These are phyloP conservation scores for Chloropicon primus DNA, from an alignment of 139 green algal genomes.

Conservation along the genomic window DNA sequence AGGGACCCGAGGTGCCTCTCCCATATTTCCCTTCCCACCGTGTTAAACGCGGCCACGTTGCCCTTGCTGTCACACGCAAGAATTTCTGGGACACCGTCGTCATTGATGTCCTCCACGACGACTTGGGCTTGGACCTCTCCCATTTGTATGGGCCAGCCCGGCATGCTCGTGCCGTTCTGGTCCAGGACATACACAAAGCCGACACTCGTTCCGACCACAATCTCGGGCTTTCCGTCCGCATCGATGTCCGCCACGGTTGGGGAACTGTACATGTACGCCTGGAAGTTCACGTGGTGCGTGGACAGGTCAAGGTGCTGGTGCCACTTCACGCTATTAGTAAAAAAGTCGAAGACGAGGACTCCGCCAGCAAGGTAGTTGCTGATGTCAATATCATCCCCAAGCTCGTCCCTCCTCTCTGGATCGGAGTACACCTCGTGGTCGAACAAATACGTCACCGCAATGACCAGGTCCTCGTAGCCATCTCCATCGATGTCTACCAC, in stretches of 20 bases:
- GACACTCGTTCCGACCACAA: conserved; percentile 81
- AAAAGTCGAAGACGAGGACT: conserved; percentile 75
- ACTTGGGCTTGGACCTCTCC: conserved; percentile 82
- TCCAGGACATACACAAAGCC: conserved; percentile 93
- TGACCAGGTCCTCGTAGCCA: conserved; percentile 75
- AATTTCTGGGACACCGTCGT: conserved; percentile 78
- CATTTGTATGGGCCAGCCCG: conserved; percentile 81
- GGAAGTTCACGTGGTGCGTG: conserved; percentile 51
- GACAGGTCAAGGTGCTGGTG: conserved; percentile 84
- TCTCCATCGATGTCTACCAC: conserved; percentile 89
- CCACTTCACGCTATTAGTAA: conserved; percentile 57
- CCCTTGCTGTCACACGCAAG: conserved; percentile 69
- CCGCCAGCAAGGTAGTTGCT: conserved; percentile 62
- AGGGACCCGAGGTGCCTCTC: conserved; percentile 59
- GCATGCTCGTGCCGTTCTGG: conserved; percentile 20
- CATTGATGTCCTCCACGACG: conserved; percentile 76
- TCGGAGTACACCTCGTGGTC: conserved; percentile 63
- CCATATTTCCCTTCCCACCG: conserved; percentile 75
- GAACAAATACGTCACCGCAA: conserved; percentile 81
- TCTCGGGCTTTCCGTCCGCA: conserved; percentile 68
- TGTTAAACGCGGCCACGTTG: conserved; percentile 66
- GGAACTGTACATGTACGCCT: conserved; percentile 59
- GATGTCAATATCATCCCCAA: conserved; percentile 40
- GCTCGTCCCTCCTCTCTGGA: conserved; percentile 19
- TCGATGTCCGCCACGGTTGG: conserved; percentile 81